phyloP scores from a whole-genome alignment of 768 basidiomycete genomes.

The Psilocybe sp. region DNA sequence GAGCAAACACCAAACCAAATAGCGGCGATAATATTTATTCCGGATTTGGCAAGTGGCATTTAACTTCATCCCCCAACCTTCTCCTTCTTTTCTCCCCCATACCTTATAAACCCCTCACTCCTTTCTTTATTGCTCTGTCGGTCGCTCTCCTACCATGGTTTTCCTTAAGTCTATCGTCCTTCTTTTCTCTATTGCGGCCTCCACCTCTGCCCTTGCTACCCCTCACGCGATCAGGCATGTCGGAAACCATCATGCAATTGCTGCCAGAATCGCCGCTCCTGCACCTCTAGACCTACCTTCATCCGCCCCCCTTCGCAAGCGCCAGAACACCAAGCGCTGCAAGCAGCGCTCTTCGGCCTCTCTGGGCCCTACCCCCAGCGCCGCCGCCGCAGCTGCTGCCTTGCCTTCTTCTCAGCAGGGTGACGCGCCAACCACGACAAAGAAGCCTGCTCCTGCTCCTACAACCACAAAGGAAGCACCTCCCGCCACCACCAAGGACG shows the following conservation, averaged over 20 bases:
- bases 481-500: neutral
- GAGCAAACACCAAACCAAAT: slow-evolving; percentile 10
- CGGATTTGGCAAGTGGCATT: slow-evolving; percentile 1
- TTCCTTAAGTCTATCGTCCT: slow-evolving; percentile 42
- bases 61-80: slow-evolving; percentile 1
- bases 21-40: slow-evolving; percentile 6
- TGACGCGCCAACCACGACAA: slow-evolving; percentile 12
- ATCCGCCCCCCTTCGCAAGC: slow-evolving; percentile 21
- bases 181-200: slow-evolving; percentile 39
- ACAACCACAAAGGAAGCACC: slow-evolving; percentile 2
- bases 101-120: slow-evolving; percentile 13
- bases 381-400: slow-evolving; percentile 5
- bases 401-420: slow-evolving; percentile 2
- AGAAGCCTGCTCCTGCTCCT: slow-evolving; percentile 9
- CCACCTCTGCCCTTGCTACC: slow-evolving; percentile 34
- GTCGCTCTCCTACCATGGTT: slow-evolving; percentile 29
- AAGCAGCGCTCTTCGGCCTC: slow-evolving; percentile 28
- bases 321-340: slow-evolving; percentile 33
- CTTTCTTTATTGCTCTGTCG: slow-evolving; percentile 8
- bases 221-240: slow-evolving; percentile 35
- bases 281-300: slow-evolving; percentile 20
- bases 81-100: slow-evolving; percentile 10
- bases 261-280: slow-evolving; percentile 39
- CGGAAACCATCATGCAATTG: slow-evolving; percentile 41
- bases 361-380: slow-evolving; percentile 10